Base-by-base conservation (phyloP, 2,329 filamentous ascomycete species). In the Sporothrix mexicana region DNA sequence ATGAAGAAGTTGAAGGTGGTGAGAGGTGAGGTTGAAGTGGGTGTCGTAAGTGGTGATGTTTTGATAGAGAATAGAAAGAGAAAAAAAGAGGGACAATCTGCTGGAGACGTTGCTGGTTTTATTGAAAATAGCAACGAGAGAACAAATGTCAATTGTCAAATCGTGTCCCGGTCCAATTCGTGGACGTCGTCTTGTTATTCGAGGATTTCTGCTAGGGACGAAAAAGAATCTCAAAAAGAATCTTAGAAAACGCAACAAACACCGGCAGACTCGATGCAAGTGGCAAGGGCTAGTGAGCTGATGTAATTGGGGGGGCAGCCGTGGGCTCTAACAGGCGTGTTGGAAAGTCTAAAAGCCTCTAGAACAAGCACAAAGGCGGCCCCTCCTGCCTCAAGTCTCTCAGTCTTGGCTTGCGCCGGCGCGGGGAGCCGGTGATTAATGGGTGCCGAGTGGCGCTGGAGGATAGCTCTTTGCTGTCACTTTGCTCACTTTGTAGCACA, bases 261-360 rank as follows among this genome's bases (percentile, higher is more conserved):
- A 36, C 30, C 30, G 30, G 30, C 30, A 36, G 7, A 36, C 30
- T 36, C 30, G 30, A 36, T 36, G 53, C n/a, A 57, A 47, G 61
- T 25, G 41, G 41, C 61, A 47, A 47, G 25, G 12, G n/a, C 41
- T 20, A 23, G 36, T 66, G 61, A 66, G 61, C 61, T 66, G 61
- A 66, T 66, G 61, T 66, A 66, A 66, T 66, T 66, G n/a, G 61
- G 61, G 23, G 45, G 53, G 30, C 30, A 7, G 30, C 30, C 30
- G 30, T 5, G 30, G 30, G 61, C 41, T 45, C 41, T 8, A n/a
- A 43, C 36, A 43, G 41, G 36, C 8, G 57, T n/a, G 17, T 30
- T 15, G 6, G 25, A 25, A 15, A 10, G 25, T 17, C 25, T 25
- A 57, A 17, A 12, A 41, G 15, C 1, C 57, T 17, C 25, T 25